Evolutionary conservation across 345 rosid species (phyloP).

Genomic region (Fremontodendron californicum): DNA sequence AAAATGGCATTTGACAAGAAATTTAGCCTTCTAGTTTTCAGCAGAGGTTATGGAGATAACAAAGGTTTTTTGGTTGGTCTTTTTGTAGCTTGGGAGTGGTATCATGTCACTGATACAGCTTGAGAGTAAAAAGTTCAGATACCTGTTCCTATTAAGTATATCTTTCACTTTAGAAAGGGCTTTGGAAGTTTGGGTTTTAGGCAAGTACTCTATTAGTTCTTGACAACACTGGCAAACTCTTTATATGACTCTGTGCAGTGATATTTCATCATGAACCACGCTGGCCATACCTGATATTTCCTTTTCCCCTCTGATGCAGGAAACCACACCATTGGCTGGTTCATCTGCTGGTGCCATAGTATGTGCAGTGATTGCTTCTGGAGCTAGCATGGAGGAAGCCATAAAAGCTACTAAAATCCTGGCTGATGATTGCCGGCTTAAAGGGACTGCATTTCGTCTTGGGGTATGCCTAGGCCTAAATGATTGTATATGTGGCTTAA

Average conservation of each 20-base stretch:
- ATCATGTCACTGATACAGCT: not conserved
- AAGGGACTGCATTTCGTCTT: slow-evolving; percentile 90
- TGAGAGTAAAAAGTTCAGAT: not conserved
- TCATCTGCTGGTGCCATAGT: slow-evolving; percentile 93
- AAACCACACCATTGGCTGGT: slow-evolving; percentile 89
- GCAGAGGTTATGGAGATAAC: not conserved
- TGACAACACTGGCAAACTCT: not conserved
- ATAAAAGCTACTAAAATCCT: slow-evolving; percentile 61
- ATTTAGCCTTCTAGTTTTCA: not conserved
- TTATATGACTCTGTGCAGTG: not conserved
- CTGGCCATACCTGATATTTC: not conserved
- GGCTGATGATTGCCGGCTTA: slow-evolving; percentile 74
- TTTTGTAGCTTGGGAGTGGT: not conserved
- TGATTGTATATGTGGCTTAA: not conserved
- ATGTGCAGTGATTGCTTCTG: slow-evolving; percentile 83
- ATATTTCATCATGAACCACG: not conserved
- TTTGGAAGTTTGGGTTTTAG: not conserved
- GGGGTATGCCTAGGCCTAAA: slow-evolving; percentile 54
- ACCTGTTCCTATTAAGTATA: not conserved
- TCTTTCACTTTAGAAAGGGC: not conserved
- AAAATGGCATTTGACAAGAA: not conserved
- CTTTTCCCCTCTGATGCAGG: slow-evolving; percentile 35
- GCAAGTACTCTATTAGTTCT: not conserved
- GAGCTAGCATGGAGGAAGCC: slow-evolving; percentile 69
- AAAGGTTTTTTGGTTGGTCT: not conserved